phyloP scores from a whole-genome alignment of 1,139 yeast species.

The Protomyces inouyei region DNA sequence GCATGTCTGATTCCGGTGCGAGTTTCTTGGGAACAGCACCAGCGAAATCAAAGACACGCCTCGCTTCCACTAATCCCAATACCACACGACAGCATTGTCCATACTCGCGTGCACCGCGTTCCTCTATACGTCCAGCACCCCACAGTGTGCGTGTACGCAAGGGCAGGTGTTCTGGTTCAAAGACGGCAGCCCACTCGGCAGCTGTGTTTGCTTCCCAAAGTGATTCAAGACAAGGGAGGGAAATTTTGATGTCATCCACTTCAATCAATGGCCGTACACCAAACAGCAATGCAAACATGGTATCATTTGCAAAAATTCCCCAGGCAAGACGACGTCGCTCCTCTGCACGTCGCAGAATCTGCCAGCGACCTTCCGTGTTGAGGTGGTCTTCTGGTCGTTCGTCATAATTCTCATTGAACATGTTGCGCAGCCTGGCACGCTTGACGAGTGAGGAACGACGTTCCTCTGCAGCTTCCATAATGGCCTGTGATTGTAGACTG shows the following conservation, averaged over 20 bases:
- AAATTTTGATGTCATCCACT: conserved; percentile 2
- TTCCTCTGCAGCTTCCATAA: conserved; percentile 17
- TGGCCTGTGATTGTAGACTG: conserved; percentile 6
- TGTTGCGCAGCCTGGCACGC: conserved; percentile 4
- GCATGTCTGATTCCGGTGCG: neutral
- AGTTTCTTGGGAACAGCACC: conserved; percentile 5
- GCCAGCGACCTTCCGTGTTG: conserved; percentile 21
- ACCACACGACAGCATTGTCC: conserved; percentile 15
- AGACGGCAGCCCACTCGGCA: conserved; percentile 16
- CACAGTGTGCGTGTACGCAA: conserved; percentile 20
- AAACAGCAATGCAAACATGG: conserved; percentile 12
- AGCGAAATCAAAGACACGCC: conserved; percentile 18
- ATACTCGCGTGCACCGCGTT: conserved; percentile 20
- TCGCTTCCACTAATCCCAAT: conserved; percentile 17
- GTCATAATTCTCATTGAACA: conserved; percentile 22
- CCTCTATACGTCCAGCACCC: conserved; percentile 22
- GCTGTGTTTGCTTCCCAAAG: conserved; percentile 24
- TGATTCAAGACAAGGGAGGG: conserved; percentile 16
- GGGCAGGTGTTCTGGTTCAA: conserved; percentile 16
- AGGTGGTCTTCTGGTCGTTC: conserved; percentile 21
- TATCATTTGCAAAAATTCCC: conserved; percentile 16
- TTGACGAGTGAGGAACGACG: conserved; percentile 8
- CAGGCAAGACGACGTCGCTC: conserved; percentile 21
- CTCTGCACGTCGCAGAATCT: conserved; percentile 20
- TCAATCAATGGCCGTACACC: conserved; percentile 17